Base-by-base conservation (phyloP, 108 stramenopile genomes). In the Nitzschia sp. region DNA sequence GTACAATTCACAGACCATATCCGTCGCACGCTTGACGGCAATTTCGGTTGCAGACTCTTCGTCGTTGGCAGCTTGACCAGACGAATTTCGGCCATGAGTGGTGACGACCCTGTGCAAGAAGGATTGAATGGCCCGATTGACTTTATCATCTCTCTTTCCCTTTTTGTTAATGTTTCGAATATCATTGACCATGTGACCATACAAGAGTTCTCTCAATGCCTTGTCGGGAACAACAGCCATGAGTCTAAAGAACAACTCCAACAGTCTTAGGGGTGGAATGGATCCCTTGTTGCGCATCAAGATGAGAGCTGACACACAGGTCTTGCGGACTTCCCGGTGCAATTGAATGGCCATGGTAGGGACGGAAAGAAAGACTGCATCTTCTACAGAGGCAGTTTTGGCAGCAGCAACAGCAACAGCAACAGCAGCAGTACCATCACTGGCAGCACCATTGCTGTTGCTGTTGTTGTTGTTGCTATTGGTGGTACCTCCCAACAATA, bases 1-100 rank as follows among this genome's bases (percentile, higher is more conserved):
- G 81, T 98, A 99, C 46, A 99, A 75, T 56, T 97, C 93, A 14
- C 89, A 90, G 34, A 95, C 88, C 77, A 97, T 84, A 71, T 97
- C 94, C 29, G 97, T 86, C 12, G 87, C 91, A 43, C 89, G 86
- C 66, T 88, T 92, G 41, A 85, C 88, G 55, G 95, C 83, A 81
- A 82, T 70, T 60, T 81, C 79, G 22, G 80, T 86, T n/a, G 86
- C 77, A 0, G 78, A 63, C 52, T 86, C 87, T 41, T 80, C 78
- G 19, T 65, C 67, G 20, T 66, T 67, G 38, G 55, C 73, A 12
- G 71, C 84, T 7, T 34, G 22, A 0, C n/a, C 24, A 10, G 20
- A 15, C 11, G 10, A 14, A 41, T 78, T 43, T 20, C 63, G 60
- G 5, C 63, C 63, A 41, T 70, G 61, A 1, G 57, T 80, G n/a